Percentiles rank a stretch among this genome's conserved stretches.
Evolutionary conservation across 768 basidiomycete genomes (phyloP).

Genomic region (Rhodocollybia butyracea): DNA sequence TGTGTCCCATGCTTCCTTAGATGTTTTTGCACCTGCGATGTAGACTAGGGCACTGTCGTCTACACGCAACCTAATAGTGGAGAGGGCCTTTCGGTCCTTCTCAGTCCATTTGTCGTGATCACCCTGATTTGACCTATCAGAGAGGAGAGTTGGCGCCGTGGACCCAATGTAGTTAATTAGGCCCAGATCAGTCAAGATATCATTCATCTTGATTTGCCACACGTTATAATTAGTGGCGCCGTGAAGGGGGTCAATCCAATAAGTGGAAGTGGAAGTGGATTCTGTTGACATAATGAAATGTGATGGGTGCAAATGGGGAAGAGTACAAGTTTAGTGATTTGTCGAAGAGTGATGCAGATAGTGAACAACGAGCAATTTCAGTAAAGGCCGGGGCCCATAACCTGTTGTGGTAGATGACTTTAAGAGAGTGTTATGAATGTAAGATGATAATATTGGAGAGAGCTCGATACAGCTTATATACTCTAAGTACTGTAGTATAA

Average conservation of each 20-base stretch:
- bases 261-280: background rate
- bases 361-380: background rate
- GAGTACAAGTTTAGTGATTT: no score
- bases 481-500: no score
- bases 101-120: background rate
- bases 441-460: no score
- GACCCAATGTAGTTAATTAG: slow-evolving; percentile 2
- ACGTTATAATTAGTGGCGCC: slow-evolving; percentile 9
- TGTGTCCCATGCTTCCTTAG: slow-evolving; percentile 24
- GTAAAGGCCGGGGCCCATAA: background rate
- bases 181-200: slow-evolving; percentile 11
- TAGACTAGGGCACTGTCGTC: slow-evolving; percentile 25
- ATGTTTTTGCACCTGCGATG: slow-evolving; percentile 20
- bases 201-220: slow-evolving; percentile 13
- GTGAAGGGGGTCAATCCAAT: slow-evolving; percentile 10
- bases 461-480: no score
- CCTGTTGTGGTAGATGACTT: background rate
- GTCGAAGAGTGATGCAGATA: no score
- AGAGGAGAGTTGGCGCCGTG: background rate
- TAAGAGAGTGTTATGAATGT: no score
- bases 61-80: slow-evolving; percentile 26
- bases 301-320: background rate
- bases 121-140: background rate
- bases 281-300: background rate
- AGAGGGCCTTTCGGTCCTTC: slow-evolving; percentile 17